These are phyloP conservation scores for Phenoliferia sp. DNA, from an alignment of 1,284 basidiomycete genomes.

Conservation along the genomic window DNA sequence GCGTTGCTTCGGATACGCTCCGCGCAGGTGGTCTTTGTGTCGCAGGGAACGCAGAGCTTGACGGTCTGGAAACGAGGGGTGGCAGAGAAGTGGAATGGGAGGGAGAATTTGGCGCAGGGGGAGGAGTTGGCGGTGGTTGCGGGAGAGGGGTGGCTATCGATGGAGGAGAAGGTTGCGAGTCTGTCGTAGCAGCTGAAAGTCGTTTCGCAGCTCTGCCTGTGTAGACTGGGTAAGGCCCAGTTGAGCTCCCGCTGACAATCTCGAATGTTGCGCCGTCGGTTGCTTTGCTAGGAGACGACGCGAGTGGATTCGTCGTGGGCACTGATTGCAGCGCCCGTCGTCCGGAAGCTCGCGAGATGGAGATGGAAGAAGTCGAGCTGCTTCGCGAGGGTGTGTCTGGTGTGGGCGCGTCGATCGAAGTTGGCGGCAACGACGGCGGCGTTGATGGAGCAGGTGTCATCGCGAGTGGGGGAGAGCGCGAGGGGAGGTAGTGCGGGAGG, in stretches of 20 bases:
- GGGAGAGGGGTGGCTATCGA: not conserved
- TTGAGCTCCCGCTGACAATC: too few species aligned
- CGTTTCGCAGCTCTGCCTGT: not conserved
- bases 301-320: not conserved
- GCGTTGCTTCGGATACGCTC: conserved; percentile 25
- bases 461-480: too few species aligned
- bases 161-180: not conserved
- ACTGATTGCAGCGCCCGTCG: not conserved
- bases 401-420: not conserved
- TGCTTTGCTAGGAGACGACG: too few species aligned
- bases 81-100: conserved; percentile 14
- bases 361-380: not conserved
- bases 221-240: conserved; percentile 1
- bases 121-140: not conserved
- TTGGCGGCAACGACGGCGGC: not conserved
- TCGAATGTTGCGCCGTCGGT: too few species aligned
- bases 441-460: too few species aligned
- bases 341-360: not conserved
- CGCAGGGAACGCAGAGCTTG: conserved; percentile 23
- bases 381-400: not conserved
- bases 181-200: not conserved
- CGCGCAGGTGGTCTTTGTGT: conserved; percentile 13
- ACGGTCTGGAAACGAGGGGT: conserved; percentile 25
- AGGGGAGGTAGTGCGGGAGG: too few species aligned
- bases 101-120: conserved; percentile 14